Evolutionary conservation across 2,329 filamentous ascomycete species (phyloP).

Genomic region (Fusarium oligoseptatum): DNA sequence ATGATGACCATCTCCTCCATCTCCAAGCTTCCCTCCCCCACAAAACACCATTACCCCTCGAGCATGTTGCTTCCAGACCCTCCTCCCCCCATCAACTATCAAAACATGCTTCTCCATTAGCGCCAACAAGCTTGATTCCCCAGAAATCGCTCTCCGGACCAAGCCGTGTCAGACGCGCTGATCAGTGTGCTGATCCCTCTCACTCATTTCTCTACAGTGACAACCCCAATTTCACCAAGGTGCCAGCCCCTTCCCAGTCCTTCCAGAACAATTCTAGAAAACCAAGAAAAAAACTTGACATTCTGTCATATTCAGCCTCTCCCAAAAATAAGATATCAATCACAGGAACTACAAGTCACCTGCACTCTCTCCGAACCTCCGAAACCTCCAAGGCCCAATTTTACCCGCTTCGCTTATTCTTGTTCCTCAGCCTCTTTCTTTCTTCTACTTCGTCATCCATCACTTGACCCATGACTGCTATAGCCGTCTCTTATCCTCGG

Average conservation of each 20-base stretch:
- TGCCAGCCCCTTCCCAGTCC: not conserved
- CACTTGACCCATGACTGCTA: constrained; percentile 7
- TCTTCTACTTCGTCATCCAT: not conserved
- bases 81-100: constrained; percentile 6
- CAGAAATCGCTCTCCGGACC: constrained; percentile 20
- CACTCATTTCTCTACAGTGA: not conserved
- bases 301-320: not conserved
- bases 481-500: constrained; percentile 11
- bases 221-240: constrained; percentile 7
- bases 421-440: not conserved
- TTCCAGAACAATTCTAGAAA: constrained; percentile 32
- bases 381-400: not conserved
- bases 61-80: not conserved
- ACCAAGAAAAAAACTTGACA: no score
- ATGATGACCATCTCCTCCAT: not conserved
- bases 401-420: constrained; percentile 1
- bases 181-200: constrained; percentile 24
- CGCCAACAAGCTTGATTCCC: constrained; percentile 33
- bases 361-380: constrained; percentile 8
- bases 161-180: not conserved
- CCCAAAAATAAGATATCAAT: constrained; percentile 6
- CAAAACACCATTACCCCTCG: not conserved
- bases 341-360: constrained; percentile 5
- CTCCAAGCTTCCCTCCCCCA: not conserved
- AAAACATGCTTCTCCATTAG: constrained; percentile 21